Evolutionary conservation across 352 stramenopile species (phyloP).

Genomic region (Thraustochytrium sp.): DNA sequence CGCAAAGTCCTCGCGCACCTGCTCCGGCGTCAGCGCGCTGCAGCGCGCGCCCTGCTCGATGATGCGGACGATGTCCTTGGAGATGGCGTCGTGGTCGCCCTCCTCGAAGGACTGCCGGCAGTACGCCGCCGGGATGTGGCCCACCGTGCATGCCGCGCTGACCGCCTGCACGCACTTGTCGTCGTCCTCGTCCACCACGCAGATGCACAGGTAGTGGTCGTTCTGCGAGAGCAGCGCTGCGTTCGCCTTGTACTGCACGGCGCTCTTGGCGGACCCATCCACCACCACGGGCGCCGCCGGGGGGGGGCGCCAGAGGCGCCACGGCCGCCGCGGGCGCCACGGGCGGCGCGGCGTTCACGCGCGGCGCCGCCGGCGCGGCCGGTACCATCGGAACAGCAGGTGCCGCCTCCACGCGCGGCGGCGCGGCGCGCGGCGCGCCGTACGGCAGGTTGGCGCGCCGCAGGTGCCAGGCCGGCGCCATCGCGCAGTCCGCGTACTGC

Average conservation of each 20-base stretch:
- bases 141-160: slow-evolving; percentile 16
- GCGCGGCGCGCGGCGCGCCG: neutral
- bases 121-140: slow-evolving; percentile 3
- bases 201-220: slow-evolving; percentile 39
- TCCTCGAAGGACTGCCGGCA: slow-evolving; percentile 42
- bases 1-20: neutral
- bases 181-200: neutral
- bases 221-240: neutral
- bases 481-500: neutral
- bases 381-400: neutral
- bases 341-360: no score
- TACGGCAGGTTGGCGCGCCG: neutral
- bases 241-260: neutral
- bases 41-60: slow-evolving; percentile 6
- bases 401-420: neutral
- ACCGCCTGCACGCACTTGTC: slow-evolving; percentile 31
- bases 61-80: neutral
- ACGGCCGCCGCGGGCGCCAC: no score
- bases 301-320: no score
- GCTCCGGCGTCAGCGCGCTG: neutral
- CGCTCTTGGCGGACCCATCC: neutral
- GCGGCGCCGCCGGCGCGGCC: neutral
- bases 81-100: slow-evolving; percentile 20
- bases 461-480: neutral
- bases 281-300: neutral